Evolutionary conservation across 768 basidiomycete genomes (phyloP).

Genomic region (Mycena polygramma): DNA sequence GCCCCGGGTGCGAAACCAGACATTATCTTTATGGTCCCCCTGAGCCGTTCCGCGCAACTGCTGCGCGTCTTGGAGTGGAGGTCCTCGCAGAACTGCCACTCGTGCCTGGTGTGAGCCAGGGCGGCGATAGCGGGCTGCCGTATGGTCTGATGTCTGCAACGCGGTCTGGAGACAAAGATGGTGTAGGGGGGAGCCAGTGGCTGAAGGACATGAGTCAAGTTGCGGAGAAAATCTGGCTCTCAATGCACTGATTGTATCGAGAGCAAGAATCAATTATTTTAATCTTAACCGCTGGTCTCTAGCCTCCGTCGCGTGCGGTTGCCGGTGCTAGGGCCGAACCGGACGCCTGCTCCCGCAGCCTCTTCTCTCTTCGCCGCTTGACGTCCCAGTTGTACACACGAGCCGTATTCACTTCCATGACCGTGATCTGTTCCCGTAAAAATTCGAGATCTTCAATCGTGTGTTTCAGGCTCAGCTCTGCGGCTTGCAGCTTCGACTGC

Average conservation of each 20-base stretch:
- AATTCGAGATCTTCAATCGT: slow-evolving; percentile 93
- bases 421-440: slow-evolving; percentile 92
- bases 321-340: slow-evolving; percentile 5
- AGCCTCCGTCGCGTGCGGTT: slow-evolving; percentile 13
- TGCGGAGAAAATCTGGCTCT: slow-evolving; percentile 38
- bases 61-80: slow-evolving; percentile 67
- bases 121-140: slow-evolving; percentile 79
- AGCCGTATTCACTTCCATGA: slow-evolving; percentile 97
- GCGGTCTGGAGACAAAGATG: slow-evolving; percentile 32
- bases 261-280: no score
- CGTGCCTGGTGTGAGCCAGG: slow-evolving; percentile 77
- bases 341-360: slow-evolving; percentile 54
- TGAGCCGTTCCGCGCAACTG: slow-evolving; percentile 70
- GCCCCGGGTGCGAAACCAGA: slow-evolving; percentile 74
- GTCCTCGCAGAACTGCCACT: slow-evolving; percentile 88
- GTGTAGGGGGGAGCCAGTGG: slow-evolving; percentile 44
- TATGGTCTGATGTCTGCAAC: slow-evolving; percentile 49
- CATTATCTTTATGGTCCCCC: slow-evolving; percentile 83
- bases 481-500: slow-evolving; percentile 77
- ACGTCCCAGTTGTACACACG: slow-evolving; percentile 98
- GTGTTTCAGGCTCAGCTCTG: slow-evolving; percentile 74
- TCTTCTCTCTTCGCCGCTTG: slow-evolving; percentile 76
- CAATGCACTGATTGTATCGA: neutral
- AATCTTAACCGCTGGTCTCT: slow-evolving; percentile 11
- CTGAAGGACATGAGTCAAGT: slow-evolving; percentile 40